Evolutionary conservation across 1,284 basidiomycete genomes (phyloP).

Genomic region (Leccinum discolor): DNA sequence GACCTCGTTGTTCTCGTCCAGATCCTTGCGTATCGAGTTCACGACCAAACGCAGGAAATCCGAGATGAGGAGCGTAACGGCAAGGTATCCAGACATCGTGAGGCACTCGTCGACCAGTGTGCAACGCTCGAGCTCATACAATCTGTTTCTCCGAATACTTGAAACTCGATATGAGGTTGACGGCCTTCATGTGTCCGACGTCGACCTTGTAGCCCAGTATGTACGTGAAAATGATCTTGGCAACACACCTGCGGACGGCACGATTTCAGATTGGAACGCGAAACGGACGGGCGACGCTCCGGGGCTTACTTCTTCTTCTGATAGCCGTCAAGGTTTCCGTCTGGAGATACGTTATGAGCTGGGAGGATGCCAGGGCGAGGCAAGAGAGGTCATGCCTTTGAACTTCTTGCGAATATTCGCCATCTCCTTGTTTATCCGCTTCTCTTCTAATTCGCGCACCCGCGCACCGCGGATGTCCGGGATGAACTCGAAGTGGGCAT

Average conservation of each 20-base stretch:
- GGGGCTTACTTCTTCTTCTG: constrained; percentile 94
- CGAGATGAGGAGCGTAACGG: constrained; percentile 94
- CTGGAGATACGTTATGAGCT: constrained; percentile 41
- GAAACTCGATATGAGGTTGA: constrained; percentile 93
- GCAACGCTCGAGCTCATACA: constrained; percentile 47
- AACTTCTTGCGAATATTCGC: constrained; percentile 99
- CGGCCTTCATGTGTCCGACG: constrained; percentile 98
- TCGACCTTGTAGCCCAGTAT: constrained; percentile 99
- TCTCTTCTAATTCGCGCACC: constrained; percentile 91
- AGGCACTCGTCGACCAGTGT: neutral
- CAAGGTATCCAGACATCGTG: constrained; percentile 80
- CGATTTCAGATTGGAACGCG: constrained; percentile 12
- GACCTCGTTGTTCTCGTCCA: constrained; percentile 94
- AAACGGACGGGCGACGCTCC: constrained; percentile 16
- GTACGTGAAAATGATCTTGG: constrained; percentile 99
- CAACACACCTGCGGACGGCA: constrained; percentile 69
- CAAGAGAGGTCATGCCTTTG: constrained; percentile 62
- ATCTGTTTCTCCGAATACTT: constrained; percentile 99
- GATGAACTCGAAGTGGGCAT: constrained; percentile 73
- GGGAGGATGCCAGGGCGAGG: constrained; percentile 4
- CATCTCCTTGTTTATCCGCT: constrained; percentile 99
- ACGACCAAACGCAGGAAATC: constrained; percentile 95
- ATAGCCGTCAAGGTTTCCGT: constrained; percentile 96
- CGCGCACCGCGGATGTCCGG: constrained; percentile 94
- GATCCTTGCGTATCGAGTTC: constrained; percentile 97